phyloP scores from a whole-genome alignment of 192 early-diverging fungal genomes.

The Coemansia guatemalensis region DNA sequence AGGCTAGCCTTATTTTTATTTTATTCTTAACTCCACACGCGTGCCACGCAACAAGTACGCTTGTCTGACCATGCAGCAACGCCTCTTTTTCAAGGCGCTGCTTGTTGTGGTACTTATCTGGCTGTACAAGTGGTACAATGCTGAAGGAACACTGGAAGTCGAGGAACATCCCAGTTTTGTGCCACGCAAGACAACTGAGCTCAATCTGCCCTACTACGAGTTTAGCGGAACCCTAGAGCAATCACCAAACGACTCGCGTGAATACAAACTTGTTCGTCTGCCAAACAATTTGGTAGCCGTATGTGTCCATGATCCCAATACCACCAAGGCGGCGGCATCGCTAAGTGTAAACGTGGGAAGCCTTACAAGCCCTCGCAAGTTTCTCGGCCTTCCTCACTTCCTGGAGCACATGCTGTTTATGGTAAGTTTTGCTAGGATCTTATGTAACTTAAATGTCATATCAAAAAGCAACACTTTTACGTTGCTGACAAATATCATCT shows the following conservation, averaged over 20 bases:
- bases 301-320: conserved; percentile 57
- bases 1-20: not conserved
- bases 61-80: not conserved
- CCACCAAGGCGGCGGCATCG: conserved; percentile 55
- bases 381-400: conserved; percentile 69
- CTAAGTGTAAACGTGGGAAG: conserved; percentile 64
- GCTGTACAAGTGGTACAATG: not conserved
- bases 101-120: not conserved
- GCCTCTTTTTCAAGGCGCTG: not conserved
- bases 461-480: not conserved
- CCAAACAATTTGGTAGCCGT: conserved; percentile 61
- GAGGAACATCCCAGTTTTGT: not conserved
- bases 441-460: not conserved
- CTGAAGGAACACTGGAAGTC: not conserved
- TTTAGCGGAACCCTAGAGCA: conserved; percentile 37
- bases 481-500: not conserved
- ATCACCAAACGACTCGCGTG: conserved; percentile 57
- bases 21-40: not conserved
- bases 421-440: conserved; percentile 10
- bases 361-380: conserved; percentile 56
- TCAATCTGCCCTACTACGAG: conserved; percentile 22
- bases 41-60: not conserved
- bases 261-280: conserved; percentile 59
- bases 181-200: not conserved
- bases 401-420: conserved; percentile 69